Base-by-base conservation (phyloP, 2,329 filamentous ascomycete genomes). In the Diplodia mutila region DNA sequence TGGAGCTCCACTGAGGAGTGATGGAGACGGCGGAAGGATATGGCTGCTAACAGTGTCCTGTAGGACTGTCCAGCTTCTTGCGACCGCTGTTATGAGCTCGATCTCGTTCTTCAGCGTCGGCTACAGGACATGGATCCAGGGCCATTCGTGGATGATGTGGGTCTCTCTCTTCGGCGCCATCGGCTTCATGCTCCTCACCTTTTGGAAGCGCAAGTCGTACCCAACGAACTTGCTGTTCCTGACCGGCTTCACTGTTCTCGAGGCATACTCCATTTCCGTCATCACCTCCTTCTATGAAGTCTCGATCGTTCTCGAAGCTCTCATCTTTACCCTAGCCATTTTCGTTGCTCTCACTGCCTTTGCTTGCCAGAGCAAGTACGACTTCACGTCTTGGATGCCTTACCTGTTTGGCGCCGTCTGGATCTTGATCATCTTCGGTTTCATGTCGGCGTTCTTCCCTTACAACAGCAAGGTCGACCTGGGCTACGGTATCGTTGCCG, bases 311-410 rank as follows among this genome's bases (percentile, higher is more conserved):
- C 86, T 99, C 57, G 90, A 97, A 80, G 95, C 95, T 18, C 90
- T 97, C 39, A 81, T 97, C 71, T 88, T 99, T 68, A 99, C 95
- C 1, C 79, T 89, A 11, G 88, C 83, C 64, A 87, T 90, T 73
- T 90, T 90, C 74, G 80, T 89, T 54, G 86, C 84, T 34, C 78
- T 90, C 67, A 89, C 86, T 3, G 80, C 94, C 53, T 98, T 99
- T 79, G 95, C 95, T 61, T 97, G 94, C 87, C 95, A 99, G 84
- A 92, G 91, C 71, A 97, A 96, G 80, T 99, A 99, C 78, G 95
- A 99, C 84, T 99, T 99, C 79, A 98, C 94, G 1, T 90, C 88
- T 71, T 99, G 95, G 94, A 92, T 94, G 84, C 94, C 95, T 21
- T 98, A 97, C 78, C 87, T 98, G 3, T 96, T 96, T 75, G 94